A percentile compares a stretch with the other conserved stretches of the same genome.
Evolutionary conservation across 257 asterid species (phyloP).

Genomic region (Capsicum baccatum): DNA sequence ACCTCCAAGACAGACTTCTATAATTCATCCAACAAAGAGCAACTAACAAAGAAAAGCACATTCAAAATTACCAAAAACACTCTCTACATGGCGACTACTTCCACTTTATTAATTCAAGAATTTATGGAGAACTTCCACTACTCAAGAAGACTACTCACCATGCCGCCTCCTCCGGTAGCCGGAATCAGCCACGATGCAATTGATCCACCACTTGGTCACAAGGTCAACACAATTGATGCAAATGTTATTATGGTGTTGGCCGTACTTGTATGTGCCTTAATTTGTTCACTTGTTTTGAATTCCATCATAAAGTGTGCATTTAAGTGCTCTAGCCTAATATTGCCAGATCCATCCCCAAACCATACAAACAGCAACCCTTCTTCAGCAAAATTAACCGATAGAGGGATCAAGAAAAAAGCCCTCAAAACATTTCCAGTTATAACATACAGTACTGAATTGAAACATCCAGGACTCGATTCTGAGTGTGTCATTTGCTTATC

Average conservation of each 20-base stretch:
- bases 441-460: background rate
- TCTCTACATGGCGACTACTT: background rate
- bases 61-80: background rate
- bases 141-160: conserved; percentile 22
- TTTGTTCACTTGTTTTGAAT: conserved; percentile 25
- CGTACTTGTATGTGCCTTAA: conserved; percentile 22
- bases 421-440: conserved; percentile 15
- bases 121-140: conserved; percentile 9
- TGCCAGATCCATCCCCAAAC: background rate
- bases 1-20: background rate
- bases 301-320: conserved; percentile 24
- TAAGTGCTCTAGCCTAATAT: background rate
- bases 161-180: background rate
- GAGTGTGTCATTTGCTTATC: conserved; percentile 16
- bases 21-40: background rate
- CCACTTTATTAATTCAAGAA: background rate
- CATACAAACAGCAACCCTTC: background rate
- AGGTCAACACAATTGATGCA: conserved; percentile 23
- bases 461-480: background rate
- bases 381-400: background rate
- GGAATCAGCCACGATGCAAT: background rate
- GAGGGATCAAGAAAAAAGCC: conserved; percentile 5
- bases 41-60: background rate
- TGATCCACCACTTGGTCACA: conserved; percentile 11
- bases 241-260: conserved; percentile 27